Evolutionary conservation across 129 eudicot species (phyloP).

Genomic region (Chrysanthemum makinoi): DNA sequence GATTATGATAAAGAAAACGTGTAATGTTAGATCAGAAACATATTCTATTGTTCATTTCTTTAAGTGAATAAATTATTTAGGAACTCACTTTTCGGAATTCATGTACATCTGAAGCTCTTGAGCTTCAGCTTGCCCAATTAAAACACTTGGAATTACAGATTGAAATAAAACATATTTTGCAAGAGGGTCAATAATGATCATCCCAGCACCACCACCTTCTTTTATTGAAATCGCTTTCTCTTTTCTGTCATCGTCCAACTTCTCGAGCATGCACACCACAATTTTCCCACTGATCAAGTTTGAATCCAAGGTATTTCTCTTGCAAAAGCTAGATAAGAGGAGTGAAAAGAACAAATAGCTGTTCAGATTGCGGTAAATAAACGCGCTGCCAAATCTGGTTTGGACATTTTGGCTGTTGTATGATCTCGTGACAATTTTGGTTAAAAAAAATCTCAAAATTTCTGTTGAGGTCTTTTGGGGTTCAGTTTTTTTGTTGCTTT

Average conservation of each 20-base stretch:
- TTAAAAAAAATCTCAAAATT: background rate
- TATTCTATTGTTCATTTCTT: background rate
- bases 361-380: background rate
- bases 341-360: background rate
- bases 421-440: background rate
- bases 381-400: background rate
- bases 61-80: background rate
- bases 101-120: slow-evolving; percentile 46
- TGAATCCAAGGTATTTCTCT: slow-evolving; percentile 49
- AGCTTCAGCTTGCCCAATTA: slow-evolving; percentile 49
- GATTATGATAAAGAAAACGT: background rate
- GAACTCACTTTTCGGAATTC: slow-evolving; percentile 45
- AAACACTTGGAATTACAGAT: slow-evolving; percentile 31
- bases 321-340: slow-evolving; percentile 50
- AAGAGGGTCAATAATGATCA: slow-evolving; percentile 48
- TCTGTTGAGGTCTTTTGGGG: too few species aligned
- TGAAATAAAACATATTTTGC: slow-evolving; percentile 37
- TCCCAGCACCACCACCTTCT: slow-evolving; percentile 63
- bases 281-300: slow-evolving; percentile 54
- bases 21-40: slow-evolving; percentile 6
- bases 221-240: slow-evolving; percentile 39
- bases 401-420: background rate
- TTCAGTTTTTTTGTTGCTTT: too few species aligned
- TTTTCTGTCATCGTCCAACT: slow-evolving; percentile 17
- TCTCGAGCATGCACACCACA: slow-evolving; percentile 56